Evolutionary conservation across 2,329 filamentous ascomycete genomes (phyloP).

Genomic region (Ilyonectria mors-panacis): DNA sequence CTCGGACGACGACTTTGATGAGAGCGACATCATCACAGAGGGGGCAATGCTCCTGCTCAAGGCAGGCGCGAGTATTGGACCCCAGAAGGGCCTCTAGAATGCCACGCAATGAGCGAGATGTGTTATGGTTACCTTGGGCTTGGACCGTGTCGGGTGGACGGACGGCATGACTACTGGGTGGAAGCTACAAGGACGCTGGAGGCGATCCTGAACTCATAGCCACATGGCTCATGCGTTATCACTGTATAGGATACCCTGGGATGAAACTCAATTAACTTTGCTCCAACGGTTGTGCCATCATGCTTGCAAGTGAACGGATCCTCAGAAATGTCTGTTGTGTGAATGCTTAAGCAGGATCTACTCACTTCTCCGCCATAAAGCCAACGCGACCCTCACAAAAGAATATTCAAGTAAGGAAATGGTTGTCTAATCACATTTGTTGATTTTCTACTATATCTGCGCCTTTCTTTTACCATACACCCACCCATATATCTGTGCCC

Average conservation of each 20-base stretch:
- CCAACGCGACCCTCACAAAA: not conserved
- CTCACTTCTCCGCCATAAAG: not conserved
- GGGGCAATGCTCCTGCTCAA: constrained; percentile 10
- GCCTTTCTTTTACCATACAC: constrained; percentile 8
- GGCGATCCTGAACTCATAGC: not conserved
- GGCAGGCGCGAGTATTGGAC: not conserved
- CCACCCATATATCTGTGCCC: constrained; percentile 7
- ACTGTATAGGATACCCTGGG: constrained; percentile 7
- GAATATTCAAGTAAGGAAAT: not conserved
- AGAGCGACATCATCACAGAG: constrained; percentile 10
- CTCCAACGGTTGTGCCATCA: not conserved
- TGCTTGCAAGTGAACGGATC: not conserved
- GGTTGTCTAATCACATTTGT: constrained; percentile 14
- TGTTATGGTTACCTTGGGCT: constrained; percentile 12
- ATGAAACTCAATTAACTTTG: not conserved
- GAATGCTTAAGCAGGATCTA: too few relatives aligned
- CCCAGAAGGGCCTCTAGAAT: not conserved
- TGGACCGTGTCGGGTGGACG: not conserved
- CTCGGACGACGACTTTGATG: constrained; percentile 32
- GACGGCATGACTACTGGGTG: not conserved
- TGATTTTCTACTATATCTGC: constrained; percentile 13
- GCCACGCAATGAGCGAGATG: not conserved
- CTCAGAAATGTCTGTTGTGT: not conserved
- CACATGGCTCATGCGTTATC: not conserved
- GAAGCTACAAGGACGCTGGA: not conserved